phyloP scores from a whole-genome alignment of 306 rosid genomes.

The Quercus engelmannii region DNA sequence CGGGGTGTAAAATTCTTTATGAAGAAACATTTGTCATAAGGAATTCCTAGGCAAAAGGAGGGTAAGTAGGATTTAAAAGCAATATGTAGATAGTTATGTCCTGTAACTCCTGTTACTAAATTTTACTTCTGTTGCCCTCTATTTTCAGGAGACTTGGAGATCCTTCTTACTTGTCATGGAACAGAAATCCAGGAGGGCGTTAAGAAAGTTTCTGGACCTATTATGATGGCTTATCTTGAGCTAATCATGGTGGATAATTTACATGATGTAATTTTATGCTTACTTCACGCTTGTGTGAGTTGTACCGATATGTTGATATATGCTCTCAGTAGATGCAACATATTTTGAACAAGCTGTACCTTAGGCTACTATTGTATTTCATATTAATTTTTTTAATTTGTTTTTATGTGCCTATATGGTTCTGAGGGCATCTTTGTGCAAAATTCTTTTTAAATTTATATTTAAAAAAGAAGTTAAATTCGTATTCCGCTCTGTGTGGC shows the following conservation, averaged over 20 bases:
- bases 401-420: neutral
- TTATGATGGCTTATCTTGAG: neutral
- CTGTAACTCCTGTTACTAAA: neutral
- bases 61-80: neutral
- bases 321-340: neutral
- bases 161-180: slow-evolving; percentile 85
- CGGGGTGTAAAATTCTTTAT: neutral
- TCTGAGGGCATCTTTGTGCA: neutral
- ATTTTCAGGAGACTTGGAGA: slow-evolving; percentile 87
- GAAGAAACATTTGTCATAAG: neutral
- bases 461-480: neutral
- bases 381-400: neutral
- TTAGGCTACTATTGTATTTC: neutral
- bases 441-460: neutral
- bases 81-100: neutral
- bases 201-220: slow-evolving; percentile 27
- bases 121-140: neutral
- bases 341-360: neutral
- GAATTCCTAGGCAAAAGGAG: neutral
- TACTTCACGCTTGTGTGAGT: slow-evolving; percentile 16
- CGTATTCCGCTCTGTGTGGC: neutral
- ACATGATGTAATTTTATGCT: slow-evolving; percentile 37
- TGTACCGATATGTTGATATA: slow-evolving; percentile 8
- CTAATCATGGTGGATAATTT: neutral
- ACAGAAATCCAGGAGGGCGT: slow-evolving; percentile 72